These are phyloP conservation scores for Fraxinus nigra DNA, from an alignment of 305 asterid genomes.

Conservation along the genomic window DNA sequence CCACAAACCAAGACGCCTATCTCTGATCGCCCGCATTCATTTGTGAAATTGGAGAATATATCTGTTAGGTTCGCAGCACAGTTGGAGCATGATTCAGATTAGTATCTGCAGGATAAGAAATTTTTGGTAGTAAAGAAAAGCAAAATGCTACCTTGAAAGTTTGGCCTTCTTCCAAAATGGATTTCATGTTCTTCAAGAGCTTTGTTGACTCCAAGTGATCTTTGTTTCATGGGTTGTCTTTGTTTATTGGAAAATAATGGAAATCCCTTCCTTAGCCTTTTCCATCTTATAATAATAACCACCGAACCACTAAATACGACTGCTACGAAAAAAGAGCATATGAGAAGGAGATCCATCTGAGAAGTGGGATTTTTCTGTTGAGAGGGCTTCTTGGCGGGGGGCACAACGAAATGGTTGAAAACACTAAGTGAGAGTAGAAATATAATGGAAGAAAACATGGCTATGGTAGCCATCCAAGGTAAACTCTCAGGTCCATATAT, in stretches of 20 bases:
- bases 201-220: constrained; percentile 29
- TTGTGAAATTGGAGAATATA: constrained; percentile 34
- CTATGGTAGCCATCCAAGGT: constrained; percentile 39
- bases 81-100: constrained; percentile 21
- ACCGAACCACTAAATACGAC: constrained; percentile 33
- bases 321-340: constrained; percentile 55
- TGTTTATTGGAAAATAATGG: constrained; percentile 32
- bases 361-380: constrained; percentile 49
- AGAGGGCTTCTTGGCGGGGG: constrained; percentile 37
- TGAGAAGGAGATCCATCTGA: constrained; percentile 43
- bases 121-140: not conserved
- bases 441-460: constrained; percentile 36
- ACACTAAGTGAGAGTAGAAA: constrained; percentile 43
- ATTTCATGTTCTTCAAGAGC: constrained; percentile 51
- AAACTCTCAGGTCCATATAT: constrained; percentile 46
- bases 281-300: constrained; percentile 48
- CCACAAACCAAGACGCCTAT: constrained; percentile 78
- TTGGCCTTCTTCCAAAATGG: constrained; percentile 72
- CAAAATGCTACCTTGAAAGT: constrained; percentile 52
- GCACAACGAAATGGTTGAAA: constrained; percentile 45
- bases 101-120: not conserved
- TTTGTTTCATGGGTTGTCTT: constrained; percentile 28
- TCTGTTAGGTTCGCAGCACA: constrained; percentile 35
- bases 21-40: constrained; percentile 49
- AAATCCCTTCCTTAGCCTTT: constrained; percentile 34